Evolutionary conservation across 345 rosid species (phyloP), one percentile per base, ranked within the genome.

Genomic region (Syzygium jambos): DNA sequence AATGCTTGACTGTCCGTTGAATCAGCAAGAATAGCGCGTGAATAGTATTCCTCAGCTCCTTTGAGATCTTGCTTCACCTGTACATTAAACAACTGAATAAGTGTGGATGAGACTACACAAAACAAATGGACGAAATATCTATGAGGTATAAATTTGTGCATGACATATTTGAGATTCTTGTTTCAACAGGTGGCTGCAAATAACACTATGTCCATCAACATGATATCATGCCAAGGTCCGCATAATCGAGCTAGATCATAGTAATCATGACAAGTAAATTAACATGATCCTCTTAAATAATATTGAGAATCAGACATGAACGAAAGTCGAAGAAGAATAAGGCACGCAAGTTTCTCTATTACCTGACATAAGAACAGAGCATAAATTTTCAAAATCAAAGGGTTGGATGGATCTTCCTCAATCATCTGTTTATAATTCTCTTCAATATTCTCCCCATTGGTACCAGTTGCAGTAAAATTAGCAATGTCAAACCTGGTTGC

Each of bases 1-100:
- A 95, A 88, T 77, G 91, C 91, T 88, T 94, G 97, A 87, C 98
- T 95, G 89, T 95, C 93, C 27, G 86, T 87, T 7, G 97, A 93
- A 86, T 94, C 94, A 4, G 92, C 92, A 38, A 85, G 87, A 51
- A 87, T 61, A 63, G 97, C 93, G 29, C 90, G 91, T 3, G 90
- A 91, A 88, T 91, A 93, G 88, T 91, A 90, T 78, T 91, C 91
- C 87, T 89, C 94, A 5, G 91, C 94, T 61, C 87, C 90, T 84
- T 87, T 63, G 86, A 87, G 88, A 84, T 95, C 95, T 87, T 92
- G 90, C 86, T 92, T 94, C 51, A 88, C 53, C 98, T 93, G 93
- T 52, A 84, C 65, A n/a, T 10, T 17, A 61, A 51, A 78, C 56
- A 86, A 11, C 22, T 82, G n/a, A 84, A 25, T 23, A 65, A 61